Conservation (phyloP, 2,329 filamentous ascomycete genomes). For the Fusarium graminum region DNA sequence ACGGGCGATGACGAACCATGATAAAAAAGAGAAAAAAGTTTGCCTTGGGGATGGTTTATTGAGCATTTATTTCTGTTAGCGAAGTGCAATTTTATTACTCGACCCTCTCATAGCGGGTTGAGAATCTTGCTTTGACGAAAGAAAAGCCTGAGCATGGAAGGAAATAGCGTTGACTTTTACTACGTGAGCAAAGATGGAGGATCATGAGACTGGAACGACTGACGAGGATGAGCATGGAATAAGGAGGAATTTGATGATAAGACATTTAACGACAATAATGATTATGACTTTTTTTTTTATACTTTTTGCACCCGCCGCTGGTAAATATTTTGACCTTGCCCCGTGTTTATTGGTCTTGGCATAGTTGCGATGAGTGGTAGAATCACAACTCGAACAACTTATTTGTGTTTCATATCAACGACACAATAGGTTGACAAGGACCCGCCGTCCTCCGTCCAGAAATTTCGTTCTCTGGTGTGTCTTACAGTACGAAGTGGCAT, state of each 20-base stretch:
- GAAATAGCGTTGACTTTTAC: constrained; percentile 42
- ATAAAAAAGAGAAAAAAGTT: constrained; percentile 40
- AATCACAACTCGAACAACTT: constrained; percentile 3
- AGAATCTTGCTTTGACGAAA: constrained; percentile 9
- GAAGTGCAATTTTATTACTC: constrained; percentile 12
- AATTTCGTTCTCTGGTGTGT: neutral
- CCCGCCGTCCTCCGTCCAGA: neutral
- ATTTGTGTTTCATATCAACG: neutral
- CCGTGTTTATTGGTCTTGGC: constrained; percentile 3
- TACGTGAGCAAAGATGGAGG: constrained; percentile 28
- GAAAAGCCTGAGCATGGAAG: constrained; percentile 41
- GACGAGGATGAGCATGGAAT: constrained; percentile 36
- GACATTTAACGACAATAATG: constrained; percentile 48
- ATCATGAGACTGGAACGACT: constrained; percentile 35
- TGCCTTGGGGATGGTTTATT: constrained; percentile 5
- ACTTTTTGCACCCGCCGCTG: neutral
- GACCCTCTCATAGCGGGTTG: constrained; percentile 8
- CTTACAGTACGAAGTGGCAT: neutral
- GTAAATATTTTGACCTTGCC: constrained; percentile 4
- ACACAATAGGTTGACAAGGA: neutral
- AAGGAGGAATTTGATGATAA: constrained; percentile 44
- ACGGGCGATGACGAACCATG: constrained; percentile 35
- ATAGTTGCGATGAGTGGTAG: constrained; percentile 4
- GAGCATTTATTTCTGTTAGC: constrained; percentile 27
- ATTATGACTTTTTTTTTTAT: constrained; percentile 42